Evolutionary conservation across 2,329 filamentous ascomycete species (phyloP).

Genomic region (Cladobotryum protrusum): DNA sequence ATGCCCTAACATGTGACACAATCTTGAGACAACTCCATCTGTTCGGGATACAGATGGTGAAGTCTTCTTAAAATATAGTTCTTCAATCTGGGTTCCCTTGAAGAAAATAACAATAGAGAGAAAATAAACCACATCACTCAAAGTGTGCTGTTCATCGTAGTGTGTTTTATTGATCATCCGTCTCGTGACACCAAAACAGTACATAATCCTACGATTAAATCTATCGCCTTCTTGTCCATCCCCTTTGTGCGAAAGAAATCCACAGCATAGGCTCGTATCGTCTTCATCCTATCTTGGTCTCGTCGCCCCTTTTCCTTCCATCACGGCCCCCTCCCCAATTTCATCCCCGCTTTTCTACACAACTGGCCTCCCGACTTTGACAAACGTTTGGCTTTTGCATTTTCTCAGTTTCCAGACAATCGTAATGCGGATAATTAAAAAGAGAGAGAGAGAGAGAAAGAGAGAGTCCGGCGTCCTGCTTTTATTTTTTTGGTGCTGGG

Average conservation of each 20-base stretch:
- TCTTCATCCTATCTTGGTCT: conserved; percentile 1
- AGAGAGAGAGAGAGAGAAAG: neutral
- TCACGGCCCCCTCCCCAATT: neutral
- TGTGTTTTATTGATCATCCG: conserved; percentile 3
- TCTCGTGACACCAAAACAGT: conserved; percentile 10
- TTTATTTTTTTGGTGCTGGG: conserved; percentile 1
- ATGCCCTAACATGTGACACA: too few relatives aligned
- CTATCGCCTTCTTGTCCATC: neutral
- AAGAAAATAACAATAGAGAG: too few relatives aligned
- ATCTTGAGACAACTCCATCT: too few relatives aligned
- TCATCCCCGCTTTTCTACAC: conserved; percentile 7
- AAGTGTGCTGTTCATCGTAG: neutral
- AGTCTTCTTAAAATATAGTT: too few relatives aligned
- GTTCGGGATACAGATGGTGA: too few relatives aligned
- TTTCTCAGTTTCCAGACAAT: conserved; percentile 6
- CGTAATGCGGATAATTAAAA: neutral
- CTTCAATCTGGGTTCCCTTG: too few relatives aligned
- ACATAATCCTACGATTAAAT: neutral
- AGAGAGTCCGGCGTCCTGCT: conserved; percentile 5
- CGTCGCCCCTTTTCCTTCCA: neutral
- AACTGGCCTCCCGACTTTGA: conserved; percentile 2
- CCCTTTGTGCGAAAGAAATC: neutral
- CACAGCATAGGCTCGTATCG: conserved; percentile 1
- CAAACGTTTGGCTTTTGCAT: neutral
- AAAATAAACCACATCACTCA: neutral